A percentile compares a stretch with the other conserved stretches of the same genome.
Conservation (phyloP, 2,329 filamentous ascomycete genomes). For the Ampelomyces quisqualis region DNA sequence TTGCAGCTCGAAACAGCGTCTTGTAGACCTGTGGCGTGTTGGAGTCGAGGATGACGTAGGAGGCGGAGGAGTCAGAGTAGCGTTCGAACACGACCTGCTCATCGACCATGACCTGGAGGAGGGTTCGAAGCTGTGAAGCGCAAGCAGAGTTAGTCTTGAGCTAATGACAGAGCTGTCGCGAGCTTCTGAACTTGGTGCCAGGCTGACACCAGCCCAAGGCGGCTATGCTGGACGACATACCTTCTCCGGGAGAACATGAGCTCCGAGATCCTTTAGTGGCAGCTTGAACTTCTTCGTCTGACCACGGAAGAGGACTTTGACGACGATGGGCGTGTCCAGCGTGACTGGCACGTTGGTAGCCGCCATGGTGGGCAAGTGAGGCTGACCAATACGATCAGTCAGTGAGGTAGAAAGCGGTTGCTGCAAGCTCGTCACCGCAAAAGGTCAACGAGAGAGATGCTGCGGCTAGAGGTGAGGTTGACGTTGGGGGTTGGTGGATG, state of each 20-base stretch:
- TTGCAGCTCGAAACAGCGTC: slow-evolving; percentile 92
- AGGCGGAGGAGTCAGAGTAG: slow-evolving; percentile 87
- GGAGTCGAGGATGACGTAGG: slow-evolving; percentile 77
- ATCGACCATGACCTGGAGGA: slow-evolving; percentile 65
- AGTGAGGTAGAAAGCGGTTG: slow-evolving; percentile 6
- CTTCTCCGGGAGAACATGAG: slow-evolving; percentile 74
- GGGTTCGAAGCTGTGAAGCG: slow-evolving; percentile 55
- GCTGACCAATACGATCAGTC: slow-evolving; percentile 25
- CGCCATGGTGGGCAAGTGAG: slow-evolving; percentile 41
- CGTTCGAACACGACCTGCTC: slow-evolving; percentile 75
- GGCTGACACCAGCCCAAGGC: slow-evolving; percentile 20
- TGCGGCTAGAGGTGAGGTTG: slow-evolving; percentile 5
- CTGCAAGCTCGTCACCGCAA: slow-evolving; percentile 8
- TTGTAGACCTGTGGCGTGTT: slow-evolving; percentile 85
- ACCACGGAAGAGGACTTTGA: slow-evolving; percentile 82
- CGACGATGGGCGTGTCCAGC: slow-evolving; percentile 73
- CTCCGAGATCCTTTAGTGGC: slow-evolving; percentile 78
- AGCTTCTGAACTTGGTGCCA: slow-evolving; percentile 13
- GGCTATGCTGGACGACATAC: slow-evolving; percentile 57
- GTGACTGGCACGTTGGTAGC: slow-evolving; percentile 52
- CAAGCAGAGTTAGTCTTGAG: slow-evolving; percentile 19
- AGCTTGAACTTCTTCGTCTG: slow-evolving; percentile 82
- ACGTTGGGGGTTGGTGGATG: slow-evolving; percentile 9
- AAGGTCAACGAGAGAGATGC: slow-evolving; percentile 8
- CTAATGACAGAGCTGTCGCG: slow-evolving; percentile 6